Base-by-base conservation (phyloP, 2,329 filamentous ascomycete genomes). In the Apiospora malaysiana region DNA sequence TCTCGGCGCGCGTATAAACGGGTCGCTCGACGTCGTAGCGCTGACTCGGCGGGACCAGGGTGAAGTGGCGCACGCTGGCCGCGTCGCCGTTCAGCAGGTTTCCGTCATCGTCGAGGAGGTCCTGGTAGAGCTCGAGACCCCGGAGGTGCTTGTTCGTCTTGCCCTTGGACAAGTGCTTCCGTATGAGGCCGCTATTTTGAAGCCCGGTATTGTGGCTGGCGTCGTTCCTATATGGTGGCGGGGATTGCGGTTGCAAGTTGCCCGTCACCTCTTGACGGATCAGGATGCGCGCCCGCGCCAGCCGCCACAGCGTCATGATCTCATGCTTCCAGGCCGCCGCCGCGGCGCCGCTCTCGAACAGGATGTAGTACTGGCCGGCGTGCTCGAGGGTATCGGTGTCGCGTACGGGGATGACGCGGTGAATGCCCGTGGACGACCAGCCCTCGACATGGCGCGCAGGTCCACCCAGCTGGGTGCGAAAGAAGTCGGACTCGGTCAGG, bases 401-500 rank as follows among this genome's bases (percentile, higher is more conserved):
- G 72, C 91, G 90, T 65, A 86, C 88, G 72, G 92, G 92, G 32
- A 93, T 86, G 49, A 92, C 87, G 80, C 89, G 88, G 49, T 85
- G 81, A 71, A 94, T 89, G 40, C 89, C 89, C 70, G 85, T 88
- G 70, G 85, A 85, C 12, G 87, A 85, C 92, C 93, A 94, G 51
- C 87, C 87, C 72, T 92, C 89, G 45, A 95, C 87, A 75, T 93
- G 89, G 69, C 84, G 56, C 43, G 71, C 69, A 21, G 37, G 81
- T 65, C 89, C 89, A 75, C 86, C 88, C 1, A 87, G 87, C 6
- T 89, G 86, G 23, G 94, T 81, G 70, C 92, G 90, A 73, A 89
- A 86, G 80, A 95, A 95, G 81, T 95, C 93, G 74, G 87, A 88
- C 75, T 91, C 88, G 25, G 85, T 83, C 59, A 95, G 85, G 25